Base-by-base conservation (phyloP, 1,284 basidiomycete species). In the Irpex rosettiformis region DNA sequence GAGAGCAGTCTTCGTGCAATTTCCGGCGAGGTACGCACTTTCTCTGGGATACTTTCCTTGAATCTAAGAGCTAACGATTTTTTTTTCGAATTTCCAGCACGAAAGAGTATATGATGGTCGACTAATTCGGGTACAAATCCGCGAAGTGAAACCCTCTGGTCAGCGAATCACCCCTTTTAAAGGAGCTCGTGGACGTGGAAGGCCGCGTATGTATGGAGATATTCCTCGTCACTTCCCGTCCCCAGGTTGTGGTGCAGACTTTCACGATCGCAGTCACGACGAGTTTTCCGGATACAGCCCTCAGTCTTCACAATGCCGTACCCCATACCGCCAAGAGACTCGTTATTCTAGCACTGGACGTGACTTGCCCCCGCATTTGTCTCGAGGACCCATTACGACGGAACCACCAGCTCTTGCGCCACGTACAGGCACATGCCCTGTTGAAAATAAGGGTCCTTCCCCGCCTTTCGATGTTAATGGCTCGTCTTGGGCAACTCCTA, bases 21-120 rank as follows among this genome's bases (percentile, higher is more conserved):
- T 16, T 69, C 71, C 30, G 80, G 80, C 69, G 84, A 90, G 78
- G 89, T 37, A 37, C 4, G 33, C 16, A 37, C 16, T 3, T 88
- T 57, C 51, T n/a, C n/a, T n/a, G n/a, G n/a, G n/a, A 70, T 66
- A 40, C 21, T 40, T 27, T 30, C 30, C 47, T 25, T 54, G n/a
- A 22, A 40, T 25, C 18, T n/a, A n/a, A n/a, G n/a, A n/a, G n/a
- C n/a, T n/a, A n/a, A n/a, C n/a, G n/a, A n/a, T n/a, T n/a, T n/a
- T n/a, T n/a, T n/a, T n/a, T n/a, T n/a, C n/a, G n/a, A n/a, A n/a
- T n/a, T n/a, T n/a, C n/a, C n/a, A 91, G 89, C 84, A 91, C 64
- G 87, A 89, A 66, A 82, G 80, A 43, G 69, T 84, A 11, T 77
- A 88, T 58, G 79, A 84, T 57, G 87, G 87, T 21, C 83, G 86